Evolutionary conservation across 2,329 filamentous ascomycete species (phyloP), one percentile per base, ranked within the genome.

Genomic region (Whalleya microplaca): DNA sequence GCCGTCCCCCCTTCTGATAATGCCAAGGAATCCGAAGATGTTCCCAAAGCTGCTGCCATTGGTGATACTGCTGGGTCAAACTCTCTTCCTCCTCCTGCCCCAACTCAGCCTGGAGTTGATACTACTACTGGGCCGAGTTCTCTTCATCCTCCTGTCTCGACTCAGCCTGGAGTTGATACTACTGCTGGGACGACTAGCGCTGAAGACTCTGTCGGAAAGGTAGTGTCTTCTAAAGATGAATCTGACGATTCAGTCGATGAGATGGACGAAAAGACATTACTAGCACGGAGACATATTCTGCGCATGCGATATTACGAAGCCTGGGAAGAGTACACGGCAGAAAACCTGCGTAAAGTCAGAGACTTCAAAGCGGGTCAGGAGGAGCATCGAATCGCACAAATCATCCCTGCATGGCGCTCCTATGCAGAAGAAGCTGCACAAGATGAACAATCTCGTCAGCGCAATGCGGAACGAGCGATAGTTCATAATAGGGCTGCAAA

Each of bases 231-330:
- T 4, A 21, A 55, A 12, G 42, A 32, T 16, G n/a, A 52, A 9
- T 23, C 55, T 18, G 47, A 16, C 18, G 51, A 64, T 51, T 18
- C 45, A 18, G 49, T 45, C 1, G 63, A 69, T 21, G 53, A 66
- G 41, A 56, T 60, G 16, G 70, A 72, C 40, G 70, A 70, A 55
- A 66, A 51, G 14, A 72, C 71, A 8, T 50, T 68, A 51, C 59
- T 72, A 52, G 71, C 71, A 21, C 63, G 69, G 45, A 62, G 71
- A 46, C 71, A 73, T 48, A 71, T 73, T 14, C 57, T 72, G 9
- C 69, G 71, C 20, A 71, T 71, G 68, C 66, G 69, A 55, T 71
- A 69, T 43, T 72, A 71, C 43, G 65, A 64, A 45, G 65, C 66
- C 19, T 72, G 69, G 70, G 66, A 69, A 56, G 63, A 49, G 14